These are phyloP conservation scores for Ustilago crameri DNA, from an alignment of 1,284 basidiomycete species.

Conservation along the genomic window DNA sequence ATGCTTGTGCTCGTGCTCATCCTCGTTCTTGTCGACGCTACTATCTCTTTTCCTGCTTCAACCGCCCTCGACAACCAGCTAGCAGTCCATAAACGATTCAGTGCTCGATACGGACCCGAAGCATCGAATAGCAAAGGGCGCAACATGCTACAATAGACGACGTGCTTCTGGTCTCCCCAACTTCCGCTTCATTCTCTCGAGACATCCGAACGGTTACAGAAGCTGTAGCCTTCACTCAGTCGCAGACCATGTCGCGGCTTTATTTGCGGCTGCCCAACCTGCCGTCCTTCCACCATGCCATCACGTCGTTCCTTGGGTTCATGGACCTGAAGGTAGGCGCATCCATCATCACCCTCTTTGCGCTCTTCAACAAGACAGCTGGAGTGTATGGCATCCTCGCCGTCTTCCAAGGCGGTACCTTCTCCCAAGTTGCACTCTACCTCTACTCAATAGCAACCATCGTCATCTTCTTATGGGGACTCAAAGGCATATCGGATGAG, in stretches of 20 bases:
- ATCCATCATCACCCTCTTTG: slow-evolving; percentile 65
- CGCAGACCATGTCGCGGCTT: slow-evolving; percentile 53
- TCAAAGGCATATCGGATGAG: slow-evolving; percentile 80
- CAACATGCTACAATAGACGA: background rate
- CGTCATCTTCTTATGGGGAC: slow-evolving; percentile 84
- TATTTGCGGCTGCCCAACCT: slow-evolving; percentile 54
- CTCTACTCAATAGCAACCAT: slow-evolving; percentile 89
- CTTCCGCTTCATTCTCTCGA: background rate
- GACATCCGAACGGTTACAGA: background rate
- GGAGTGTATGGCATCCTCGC: slow-evolving; percentile 96
- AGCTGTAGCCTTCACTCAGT: background rate
- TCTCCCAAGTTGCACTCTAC: slow-evolving; percentile 83
- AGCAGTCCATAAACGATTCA: no score
- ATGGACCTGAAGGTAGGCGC: slow-evolving; percentile 66
- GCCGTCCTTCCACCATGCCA: slow-evolving; percentile 53
- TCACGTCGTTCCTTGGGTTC: slow-evolving; percentile 64
- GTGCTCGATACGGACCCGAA: no score
- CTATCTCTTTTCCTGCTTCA: background rate
- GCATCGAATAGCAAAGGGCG: no score
- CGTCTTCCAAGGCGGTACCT: slow-evolving; percentile 84
- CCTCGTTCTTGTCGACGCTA: background rate
- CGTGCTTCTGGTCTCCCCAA: background rate
- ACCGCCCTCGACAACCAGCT: background rate
- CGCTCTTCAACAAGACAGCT: slow-evolving; percentile 93
- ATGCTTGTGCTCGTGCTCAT: background rate